A percentile compares a stretch with the other conserved stretches of the same genome.
phyloP scores from a whole-genome alignment of 257 asterid species.

The Solanum medicagineum region DNA sequence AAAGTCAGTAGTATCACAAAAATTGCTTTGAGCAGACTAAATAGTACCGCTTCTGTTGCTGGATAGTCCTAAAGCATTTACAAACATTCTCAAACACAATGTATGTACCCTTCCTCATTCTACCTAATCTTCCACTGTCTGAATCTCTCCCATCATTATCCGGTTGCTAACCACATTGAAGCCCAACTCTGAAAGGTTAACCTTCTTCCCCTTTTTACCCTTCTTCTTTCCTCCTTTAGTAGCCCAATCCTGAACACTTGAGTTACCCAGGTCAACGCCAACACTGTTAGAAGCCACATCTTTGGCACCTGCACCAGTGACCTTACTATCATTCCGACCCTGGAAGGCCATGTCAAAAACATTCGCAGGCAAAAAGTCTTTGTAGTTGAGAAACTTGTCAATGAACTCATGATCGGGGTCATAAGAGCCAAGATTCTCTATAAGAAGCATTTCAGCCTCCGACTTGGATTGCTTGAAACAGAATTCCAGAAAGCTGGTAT shows the following conservation, averaged over 20 bases:
- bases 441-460: constrained; percentile 77
- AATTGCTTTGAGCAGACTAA: constrained; percentile 46
- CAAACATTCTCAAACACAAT: constrained; percentile 21
- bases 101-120: constrained; percentile 36
- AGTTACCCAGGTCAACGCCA: constrained; percentile 17
- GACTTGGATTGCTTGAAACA: constrained; percentile 72
- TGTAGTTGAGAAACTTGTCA: constrained; percentile 73
- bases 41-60: constrained; percentile 39
- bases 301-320: constrained; percentile 16
- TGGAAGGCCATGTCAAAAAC: constrained; percentile 69
- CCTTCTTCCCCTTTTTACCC: constrained; percentile 80
- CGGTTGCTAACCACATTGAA: constrained; percentile 91
- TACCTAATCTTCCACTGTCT: constrained; percentile 57
- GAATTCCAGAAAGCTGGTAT: constrained; percentile 75
- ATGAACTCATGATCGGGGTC: constrained; percentile 85
- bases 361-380: constrained; percentile 68
- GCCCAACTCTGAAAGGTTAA: constrained; percentile 74
- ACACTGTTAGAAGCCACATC: constrained; percentile 23
- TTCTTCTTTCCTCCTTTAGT: constrained; percentile 60
- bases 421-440: constrained; percentile 66
- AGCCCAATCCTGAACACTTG: constrained; percentile 24
- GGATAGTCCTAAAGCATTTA: constrained; percentile 26
- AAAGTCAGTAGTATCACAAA: constrained; percentile 25
- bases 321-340: constrained; percentile 29
- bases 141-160: constrained; percentile 99